Evolutionary conservation across 805 yeast genomes (phyloP), one percentile per base, ranked within the genome.

Genomic region (Nematodospora valgi): DNA sequence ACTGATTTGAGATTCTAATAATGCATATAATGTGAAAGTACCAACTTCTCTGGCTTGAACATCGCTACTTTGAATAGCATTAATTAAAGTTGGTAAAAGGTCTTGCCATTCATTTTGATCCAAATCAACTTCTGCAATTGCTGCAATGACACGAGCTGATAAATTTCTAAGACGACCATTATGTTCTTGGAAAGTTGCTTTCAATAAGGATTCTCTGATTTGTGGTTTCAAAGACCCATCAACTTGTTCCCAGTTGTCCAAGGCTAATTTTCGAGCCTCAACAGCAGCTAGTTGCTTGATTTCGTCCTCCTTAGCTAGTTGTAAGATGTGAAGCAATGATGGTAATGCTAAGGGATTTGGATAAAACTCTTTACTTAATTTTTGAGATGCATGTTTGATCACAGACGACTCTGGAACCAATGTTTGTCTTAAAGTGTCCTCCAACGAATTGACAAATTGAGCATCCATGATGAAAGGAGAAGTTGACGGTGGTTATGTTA

Each of bases 271-370:
- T 64, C 96, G 80, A 26, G 89, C 87, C 67, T 93, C 98, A 44
- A 93, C 96, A 43, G 96, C 94, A n/a, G 97, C 94, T 43, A 93
- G 72, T 62, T 88, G 95, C 52, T 86, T 83, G 48, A 89, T 58
- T 51, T 84, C 85, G 45, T 76, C 82, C 50, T 80, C 80, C 26
- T 72, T 63, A 47, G 81, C 79, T 46, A 70, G 72, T 60, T 85
- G 88, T 53, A 87, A 71, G 41, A 93, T 76, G 52, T 86, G 93
- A 49, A 91, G 68, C 57, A 91, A 70, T 8, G 95, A 81, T 13
- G 95, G 93, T 41, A 91, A 72, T 13, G 91, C 75, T 47, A 74
- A 66, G 18, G 86, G 76, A 49, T 80, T 76, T 39, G 76, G 67
- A 65, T 85, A 88, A 58, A 82, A 80, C 34, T 85, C 88, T 45